Base-by-base conservation (phyloP, 441 rosid genomes). In the Pelargonium hybrid region DNA sequence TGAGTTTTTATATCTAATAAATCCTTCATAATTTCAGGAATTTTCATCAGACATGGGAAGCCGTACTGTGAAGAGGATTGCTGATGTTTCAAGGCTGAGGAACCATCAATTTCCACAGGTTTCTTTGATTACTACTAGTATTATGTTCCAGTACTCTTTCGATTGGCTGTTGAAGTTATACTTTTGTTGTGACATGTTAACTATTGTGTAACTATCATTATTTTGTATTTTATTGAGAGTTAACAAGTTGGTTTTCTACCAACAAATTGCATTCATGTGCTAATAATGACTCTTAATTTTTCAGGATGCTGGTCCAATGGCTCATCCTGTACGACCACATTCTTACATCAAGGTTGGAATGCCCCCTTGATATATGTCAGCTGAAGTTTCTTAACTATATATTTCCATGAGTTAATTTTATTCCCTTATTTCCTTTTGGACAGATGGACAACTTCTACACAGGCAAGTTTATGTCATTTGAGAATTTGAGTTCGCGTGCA, bases 361-460 rank as follows among this genome's bases (percentile, higher is more conserved):
- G 31, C 69, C 73, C 7, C 69, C 20, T 74, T 31, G 31, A 52
- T 3, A 20, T 56, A 48, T 61, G 7, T 17, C 31, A 20, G 45
- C 57, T 34, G 37, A 48, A 21, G n/a, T 50, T 29, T 62, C 10
- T 43, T 69, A 23, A 56, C 21, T 43, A 15, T 23, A 63, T 59
- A 73, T 20, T 48, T 15, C 65, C 18, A 45, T 29, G 67, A 78
- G 34, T 75, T 86, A 23, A 64, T 59, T n/a, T 61, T 71, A 34
- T 29, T 68, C 37, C 15, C 71, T 69, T 76, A 74, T 68, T 31
- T 69, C 68, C 56, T n/a, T 65, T 48, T 80, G 72, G 4, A 62
- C 91, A 94, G 99, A 94, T 94, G 98, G 99, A 94, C 80, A 94
- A 94, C 82, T 94, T 94, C 80, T 94, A 94, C 83, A 92, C 99